Evolutionary conservation across 345 rosid genomes (phyloP).

Genomic region (Euphorbia peplus): DNA sequence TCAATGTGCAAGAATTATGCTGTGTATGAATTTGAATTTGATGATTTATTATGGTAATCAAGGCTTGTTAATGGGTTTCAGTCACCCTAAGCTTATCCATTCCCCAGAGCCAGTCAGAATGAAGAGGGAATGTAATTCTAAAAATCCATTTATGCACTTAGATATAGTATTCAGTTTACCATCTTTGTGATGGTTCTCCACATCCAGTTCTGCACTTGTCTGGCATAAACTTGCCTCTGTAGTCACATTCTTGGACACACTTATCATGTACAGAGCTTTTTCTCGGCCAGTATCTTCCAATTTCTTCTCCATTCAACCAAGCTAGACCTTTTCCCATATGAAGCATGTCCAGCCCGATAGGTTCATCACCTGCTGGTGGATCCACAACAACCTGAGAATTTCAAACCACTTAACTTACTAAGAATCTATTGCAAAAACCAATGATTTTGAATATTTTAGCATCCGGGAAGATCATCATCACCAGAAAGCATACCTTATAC

Average conservation of each 20-base stretch:
- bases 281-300: conserved; percentile 89
- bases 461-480: conserved; percentile 5
- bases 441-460: neutral
- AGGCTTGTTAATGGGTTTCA: too few species aligned
- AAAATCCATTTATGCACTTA: too few species aligned
- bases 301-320: conserved; percentile 96
- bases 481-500: conserved; percentile 63
- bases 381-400: conserved; percentile 61
- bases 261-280: conserved; percentile 39
- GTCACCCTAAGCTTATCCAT: too few species aligned
- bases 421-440: neutral
- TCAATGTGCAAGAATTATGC: too few species aligned
- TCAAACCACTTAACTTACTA: conserved; percentile 4
- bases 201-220: conserved; percentile 85
- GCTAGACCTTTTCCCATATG: conserved; percentile 95
- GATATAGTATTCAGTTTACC: conserved; percentile 45
- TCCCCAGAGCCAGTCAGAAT: too few species aligned
- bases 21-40: too few species aligned
- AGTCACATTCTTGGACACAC: conserved; percentile 68
- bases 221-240: conserved; percentile 74
- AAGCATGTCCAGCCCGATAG: conserved; percentile 82
- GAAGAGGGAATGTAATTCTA: neutral
- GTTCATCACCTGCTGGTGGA: conserved; percentile 79
- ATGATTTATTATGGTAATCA: too few species aligned
- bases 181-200: conserved; percentile 90